Evolutionary conservation across 352 stramenopile species (phyloP).

Genomic region (Pythium aphanidermatum): DNA sequence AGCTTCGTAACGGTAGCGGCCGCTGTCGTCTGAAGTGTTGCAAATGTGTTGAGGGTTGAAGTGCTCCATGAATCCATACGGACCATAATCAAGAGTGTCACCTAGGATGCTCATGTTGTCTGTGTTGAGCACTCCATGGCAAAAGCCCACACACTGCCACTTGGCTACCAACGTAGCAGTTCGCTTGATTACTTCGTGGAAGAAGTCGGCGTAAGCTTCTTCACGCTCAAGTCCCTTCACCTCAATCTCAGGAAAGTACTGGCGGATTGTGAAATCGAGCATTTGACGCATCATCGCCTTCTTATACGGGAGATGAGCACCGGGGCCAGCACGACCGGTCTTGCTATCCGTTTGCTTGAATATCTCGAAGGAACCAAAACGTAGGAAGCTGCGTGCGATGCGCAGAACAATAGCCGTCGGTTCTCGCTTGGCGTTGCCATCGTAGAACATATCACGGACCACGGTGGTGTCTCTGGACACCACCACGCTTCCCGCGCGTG

Average conservation of each 20-base stretch:
- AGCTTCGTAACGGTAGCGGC: constrained; percentile 77
- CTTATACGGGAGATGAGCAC: constrained; percentile 59
- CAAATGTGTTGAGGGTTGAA: constrained; percentile 80
- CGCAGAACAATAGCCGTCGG: constrained; percentile 80
- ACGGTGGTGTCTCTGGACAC: constrained; percentile 67
- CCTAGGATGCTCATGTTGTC: constrained; percentile 91
- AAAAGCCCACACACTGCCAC: constrained; percentile 85
- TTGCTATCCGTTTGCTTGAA: constrained; percentile 79
- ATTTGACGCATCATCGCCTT: constrained; percentile 62
- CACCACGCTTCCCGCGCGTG: constrained; percentile 80
- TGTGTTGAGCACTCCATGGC: constrained; percentile 90
- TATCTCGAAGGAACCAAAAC: constrained; percentile 96
- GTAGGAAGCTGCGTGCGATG: constrained; percentile 90
- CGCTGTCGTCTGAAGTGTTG: constrained; percentile 76
- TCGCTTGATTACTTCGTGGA: constrained; percentile 53
- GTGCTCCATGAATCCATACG: constrained; percentile 90
- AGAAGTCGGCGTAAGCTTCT: constrained; percentile 36
- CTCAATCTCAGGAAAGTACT: constrained; percentile 59
- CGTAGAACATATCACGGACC: constrained; percentile 86
- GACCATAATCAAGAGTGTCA: constrained; percentile 91
- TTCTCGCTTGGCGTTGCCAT: constrained; percentile 78
- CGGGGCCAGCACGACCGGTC: constrained; percentile 63
- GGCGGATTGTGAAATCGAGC: constrained; percentile 70
- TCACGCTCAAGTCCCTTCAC: constrained; percentile 6
- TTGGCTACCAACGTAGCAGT: constrained; percentile 82